Base-by-base conservation (phyloP, 2,329 filamentous ascomycete species). In the Thermothelomyces thermophilus region DNA sequence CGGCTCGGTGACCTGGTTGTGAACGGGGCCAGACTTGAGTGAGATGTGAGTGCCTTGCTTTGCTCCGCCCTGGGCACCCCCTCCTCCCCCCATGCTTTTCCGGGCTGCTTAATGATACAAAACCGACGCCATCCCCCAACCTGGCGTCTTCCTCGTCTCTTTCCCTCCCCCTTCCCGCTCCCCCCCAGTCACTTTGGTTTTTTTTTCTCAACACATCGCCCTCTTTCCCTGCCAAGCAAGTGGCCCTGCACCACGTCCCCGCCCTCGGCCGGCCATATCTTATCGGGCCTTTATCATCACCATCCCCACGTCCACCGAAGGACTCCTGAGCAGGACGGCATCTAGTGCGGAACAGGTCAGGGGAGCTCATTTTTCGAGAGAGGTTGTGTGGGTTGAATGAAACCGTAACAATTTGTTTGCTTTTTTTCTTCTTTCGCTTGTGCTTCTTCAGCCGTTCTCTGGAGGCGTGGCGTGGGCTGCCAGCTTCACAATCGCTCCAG, bases 71-170 rank as follows among this genome's bases (percentile, higher is more conserved):
- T 53, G 44, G n/a, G 43, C 46, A 30, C 33, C 30, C 37, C 42
- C 43, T 42, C 46, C 30, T 30, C 40, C 53, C 41, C 49, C 55
- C 46, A 54, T 52, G 41, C 46, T 28, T 47, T 46, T 46, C 33
- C 40, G 43, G 42, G 42, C 45, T 47, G 47, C 50, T 48, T 41
- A 50, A 58, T 56, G 53, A 58, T 60, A 60, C 58, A 60, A 60
- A 60, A 56, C 53, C 53, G 50, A 57, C 56, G 54, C 56, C 50
- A 54, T 58, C 51, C 57, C n/a, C 56, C 54, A 48, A 24, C 50
- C 40, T 42, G 35, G 35, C 33, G 30, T 40, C 53, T 46, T 47
- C 46, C 42, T 45, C 37, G 16, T 20, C 49, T 35, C 37, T 28
- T 46, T 49, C 35, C 47, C 36, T 19, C 45, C 46, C 48, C 16